Percentiles rank a stretch among this genome's conserved stretches.
Conservation (phyloP, 345 rosid genomes). For the Eucalyptus viminalis region DNA sequence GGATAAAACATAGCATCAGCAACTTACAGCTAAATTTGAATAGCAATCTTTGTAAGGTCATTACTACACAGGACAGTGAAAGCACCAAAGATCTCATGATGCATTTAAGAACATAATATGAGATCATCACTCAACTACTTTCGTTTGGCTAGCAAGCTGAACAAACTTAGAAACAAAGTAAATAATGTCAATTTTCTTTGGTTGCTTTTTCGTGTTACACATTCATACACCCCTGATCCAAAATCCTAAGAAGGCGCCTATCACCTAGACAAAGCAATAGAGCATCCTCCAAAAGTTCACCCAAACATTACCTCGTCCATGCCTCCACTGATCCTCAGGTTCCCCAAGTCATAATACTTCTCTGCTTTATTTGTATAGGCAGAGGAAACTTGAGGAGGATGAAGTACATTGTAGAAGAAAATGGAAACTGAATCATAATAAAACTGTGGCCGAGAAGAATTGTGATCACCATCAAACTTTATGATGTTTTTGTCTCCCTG, state of each 20-base stretch:
- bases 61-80: not conserved
- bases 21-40: not conserved
- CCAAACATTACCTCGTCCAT: slow-evolving; percentile 35
- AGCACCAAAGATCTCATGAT: not conserved
- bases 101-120: not conserved
- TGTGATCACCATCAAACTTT: slow-evolving; percentile 94
- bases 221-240: not conserved
- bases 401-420: slow-evolving; percentile 86
- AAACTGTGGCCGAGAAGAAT: slow-evolving; percentile 85
- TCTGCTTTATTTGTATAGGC: slow-evolving; percentile 50
- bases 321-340: slow-evolving; percentile 37
- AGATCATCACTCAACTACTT: not conserved
- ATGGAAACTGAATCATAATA: slow-evolving; percentile 89
- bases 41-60: not conserved
- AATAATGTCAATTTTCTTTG: not conserved
- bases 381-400: slow-evolving; percentile 62
- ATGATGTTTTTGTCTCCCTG: slow-evolving; percentile 97
- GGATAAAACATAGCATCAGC: not conserved
- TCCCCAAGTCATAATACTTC: slow-evolving; percentile 68
- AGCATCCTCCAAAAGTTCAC: not conserved
- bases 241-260: not conserved
- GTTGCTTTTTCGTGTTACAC: not conserved
- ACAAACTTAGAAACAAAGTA: not conserved
- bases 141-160: not conserved
- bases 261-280: not conserved